Evolutionary conservation across 345 rosid species (phyloP).

Genomic region (Melastoma malabathricum): DNA sequence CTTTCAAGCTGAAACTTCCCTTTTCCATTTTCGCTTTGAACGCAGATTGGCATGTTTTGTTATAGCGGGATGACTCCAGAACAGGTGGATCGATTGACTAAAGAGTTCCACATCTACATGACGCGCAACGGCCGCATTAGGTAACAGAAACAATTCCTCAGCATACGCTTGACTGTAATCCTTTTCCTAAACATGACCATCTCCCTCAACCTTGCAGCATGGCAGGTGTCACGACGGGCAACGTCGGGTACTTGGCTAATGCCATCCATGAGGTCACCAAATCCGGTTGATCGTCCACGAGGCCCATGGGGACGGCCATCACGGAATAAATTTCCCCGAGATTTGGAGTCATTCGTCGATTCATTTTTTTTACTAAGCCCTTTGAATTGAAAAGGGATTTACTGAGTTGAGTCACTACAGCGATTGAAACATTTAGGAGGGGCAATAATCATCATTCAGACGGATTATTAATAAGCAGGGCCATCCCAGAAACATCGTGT

Average conservation of each 20-base stretch:
- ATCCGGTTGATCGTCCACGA: constrained; percentile 17
- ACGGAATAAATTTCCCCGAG: background rate
- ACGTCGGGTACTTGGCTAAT: constrained; percentile 71
- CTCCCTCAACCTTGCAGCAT: constrained; percentile 30
- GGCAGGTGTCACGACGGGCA: constrained; percentile 87
- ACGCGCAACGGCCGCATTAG: constrained; percentile 92
- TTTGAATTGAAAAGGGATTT: no score
- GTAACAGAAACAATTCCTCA: constrained; percentile 14
- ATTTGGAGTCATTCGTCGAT: no score
- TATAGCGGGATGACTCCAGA: constrained; percentile 89
- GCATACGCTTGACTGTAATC: background rate
- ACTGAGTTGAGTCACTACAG: no score
- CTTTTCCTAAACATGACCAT: background rate
- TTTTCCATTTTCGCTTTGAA: constrained; percentile 5
- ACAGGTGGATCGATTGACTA: constrained; percentile 72
- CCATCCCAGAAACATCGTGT: no score
- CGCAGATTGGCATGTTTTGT: constrained; percentile 96
- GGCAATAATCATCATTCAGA: no score
- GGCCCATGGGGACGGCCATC: background rate
- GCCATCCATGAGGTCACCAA: constrained; percentile 75
- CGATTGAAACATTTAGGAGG: no score
- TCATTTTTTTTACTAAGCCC: no score
- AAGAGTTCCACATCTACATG: constrained; percentile 74
- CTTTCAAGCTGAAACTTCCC: no score
- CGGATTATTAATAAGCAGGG: no score